phyloP scores from a whole-genome alignment of 2,329 filamentous ascomycete species.

The Fusarium euwallaceae region DNA sequence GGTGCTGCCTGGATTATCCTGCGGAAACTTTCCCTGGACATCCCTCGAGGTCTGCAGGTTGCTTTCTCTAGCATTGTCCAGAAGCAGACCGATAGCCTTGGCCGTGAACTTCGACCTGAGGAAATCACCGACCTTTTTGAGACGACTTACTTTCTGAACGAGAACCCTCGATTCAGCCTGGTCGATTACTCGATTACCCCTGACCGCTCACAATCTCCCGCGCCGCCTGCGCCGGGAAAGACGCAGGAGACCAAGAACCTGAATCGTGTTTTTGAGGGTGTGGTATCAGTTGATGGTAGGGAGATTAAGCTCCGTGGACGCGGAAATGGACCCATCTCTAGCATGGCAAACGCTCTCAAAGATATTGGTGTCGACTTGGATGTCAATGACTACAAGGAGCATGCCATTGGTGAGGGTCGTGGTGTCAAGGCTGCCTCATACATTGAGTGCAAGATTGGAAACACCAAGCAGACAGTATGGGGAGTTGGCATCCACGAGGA shows the following conservation, averaged over 20 bases:
- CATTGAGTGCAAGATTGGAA: slow-evolving; percentile 84
- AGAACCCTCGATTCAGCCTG: slow-evolving; percentile 3
- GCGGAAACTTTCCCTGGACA: background rate
- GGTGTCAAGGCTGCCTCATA: slow-evolving; percentile 92
- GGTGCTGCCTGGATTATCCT: background rate
- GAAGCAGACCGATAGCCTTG: background rate
- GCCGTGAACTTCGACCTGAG: background rate
- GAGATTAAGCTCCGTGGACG: slow-evolving; percentile 83
- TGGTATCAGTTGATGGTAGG: slow-evolving; percentile 83
- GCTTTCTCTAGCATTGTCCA: background rate
- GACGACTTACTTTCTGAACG: background rate
- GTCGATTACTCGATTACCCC: slow-evolving; percentile 5
- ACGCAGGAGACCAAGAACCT: slow-evolving; percentile 6
- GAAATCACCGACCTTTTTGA: slow-evolving; percentile 2
- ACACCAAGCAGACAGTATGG: slow-evolving; percentile 81
- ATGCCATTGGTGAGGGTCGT: slow-evolving; percentile 83
- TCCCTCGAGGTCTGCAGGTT: background rate
- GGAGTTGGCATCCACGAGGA: slow-evolving; percentile 93
- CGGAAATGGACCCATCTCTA: slow-evolving; percentile 91
- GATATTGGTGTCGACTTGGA: slow-evolving; percentile 86
- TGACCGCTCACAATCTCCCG: slow-evolving; percentile 7
- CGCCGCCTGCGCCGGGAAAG: background rate
- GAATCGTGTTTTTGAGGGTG: slow-evolving; percentile 81
- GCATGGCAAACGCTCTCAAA: slow-evolving; percentile 83
- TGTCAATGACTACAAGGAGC: slow-evolving; percentile 81